phyloP scores from a whole-genome alignment of 1,284 basidiomycete genomes.

The Boletus mariae region DNA sequence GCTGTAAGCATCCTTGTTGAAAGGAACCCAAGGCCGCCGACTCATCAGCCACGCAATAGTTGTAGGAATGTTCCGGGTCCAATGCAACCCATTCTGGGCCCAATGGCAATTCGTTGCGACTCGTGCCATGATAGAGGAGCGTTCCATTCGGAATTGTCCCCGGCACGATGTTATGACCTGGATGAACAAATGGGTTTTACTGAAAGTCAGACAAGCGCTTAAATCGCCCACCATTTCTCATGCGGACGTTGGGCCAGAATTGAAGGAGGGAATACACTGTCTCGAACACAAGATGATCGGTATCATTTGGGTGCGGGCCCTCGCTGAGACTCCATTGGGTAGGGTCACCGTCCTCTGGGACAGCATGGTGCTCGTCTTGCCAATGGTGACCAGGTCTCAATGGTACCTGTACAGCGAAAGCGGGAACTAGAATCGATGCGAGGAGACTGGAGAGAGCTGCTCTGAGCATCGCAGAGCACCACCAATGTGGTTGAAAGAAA shows the following conservation, averaged over 20 bases:
- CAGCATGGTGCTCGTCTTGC: not conserved
- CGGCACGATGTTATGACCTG: conserved; percentile 44
- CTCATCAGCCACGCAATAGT: conserved; percentile 30
- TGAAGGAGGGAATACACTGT: conserved; percentile 1
- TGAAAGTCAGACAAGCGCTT: not conserved
- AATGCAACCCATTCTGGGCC: conserved; percentile 41
- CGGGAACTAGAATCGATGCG: not conserved
- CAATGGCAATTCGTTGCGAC: conserved; percentile 26
- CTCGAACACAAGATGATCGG: conserved; percentile 1
- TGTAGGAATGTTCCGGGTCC: conserved; percentile 42
- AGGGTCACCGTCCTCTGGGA: not conserved
- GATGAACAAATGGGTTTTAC: not conserved
- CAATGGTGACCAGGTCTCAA: not conserved
- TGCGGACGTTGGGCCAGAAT: not conserved
- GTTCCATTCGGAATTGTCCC: conserved; percentile 40
- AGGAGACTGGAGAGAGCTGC: not conserved
- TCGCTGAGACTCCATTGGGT: conserved; percentile 15
- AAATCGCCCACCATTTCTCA: not conserved
- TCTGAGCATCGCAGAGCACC: not conserved
- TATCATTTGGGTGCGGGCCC: not conserved
- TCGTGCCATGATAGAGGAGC: conserved; percentile 40
- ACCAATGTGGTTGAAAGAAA: not conserved
- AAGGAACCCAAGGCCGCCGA: not conserved
- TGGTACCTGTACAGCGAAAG: not conserved
- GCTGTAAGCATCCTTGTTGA: conserved; percentile 34